These are phyloP conservation scores for Neonectria sp. DNA, from an alignment of 2,329 filamentous ascomycete species.

Conservation along the genomic window DNA sequence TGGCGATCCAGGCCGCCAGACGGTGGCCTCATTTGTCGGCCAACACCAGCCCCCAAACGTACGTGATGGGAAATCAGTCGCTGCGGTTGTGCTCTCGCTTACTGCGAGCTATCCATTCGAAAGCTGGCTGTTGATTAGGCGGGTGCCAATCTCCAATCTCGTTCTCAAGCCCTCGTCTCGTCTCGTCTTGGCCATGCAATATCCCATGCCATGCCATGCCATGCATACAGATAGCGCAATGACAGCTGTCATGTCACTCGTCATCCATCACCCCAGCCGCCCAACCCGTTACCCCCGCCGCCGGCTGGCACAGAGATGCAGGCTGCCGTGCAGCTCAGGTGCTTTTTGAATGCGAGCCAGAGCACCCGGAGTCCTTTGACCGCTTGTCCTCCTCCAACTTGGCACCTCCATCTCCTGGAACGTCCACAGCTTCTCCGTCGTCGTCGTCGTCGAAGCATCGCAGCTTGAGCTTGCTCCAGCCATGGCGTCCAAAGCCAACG, in stretches of 20 bases:
- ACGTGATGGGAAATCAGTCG: constrained; percentile 31
- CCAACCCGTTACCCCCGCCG: constrained; percentile 1
- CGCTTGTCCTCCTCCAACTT: constrained; percentile 33
- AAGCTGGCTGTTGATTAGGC: not conserved
- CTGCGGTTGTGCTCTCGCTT: constrained; percentile 25
- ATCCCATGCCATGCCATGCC: not conserved
- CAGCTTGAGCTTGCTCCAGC: not conserved
- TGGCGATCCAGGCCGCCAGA: not conserved
- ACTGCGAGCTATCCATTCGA: constrained; percentile 10
- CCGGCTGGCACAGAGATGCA: constrained; percentile 5
- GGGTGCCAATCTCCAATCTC: constrained; percentile 2
- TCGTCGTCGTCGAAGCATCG: not conserved
- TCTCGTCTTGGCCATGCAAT: not conserved
- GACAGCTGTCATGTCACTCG: constrained; percentile 3
- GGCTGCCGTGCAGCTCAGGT: constrained; percentile 34
- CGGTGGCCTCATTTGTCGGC: constrained; percentile 34
- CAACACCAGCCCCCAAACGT: constrained; percentile 25
- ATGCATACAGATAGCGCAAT: not conserved
- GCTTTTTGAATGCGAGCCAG: constrained; percentile 15
- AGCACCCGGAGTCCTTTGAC: constrained; percentile 25
- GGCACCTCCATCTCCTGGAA: constrained; percentile 17
- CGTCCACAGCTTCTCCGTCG: not conserved
- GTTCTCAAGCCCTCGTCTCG: no score
- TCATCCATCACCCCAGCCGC: constrained; percentile 16
- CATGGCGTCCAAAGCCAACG: constrained; percentile 40